Evolutionary conservation across 2,329 filamentous ascomycete species (phyloP), one percentile per base, ranked within the genome.

Genomic region (Aureobasidium sp.): DNA sequence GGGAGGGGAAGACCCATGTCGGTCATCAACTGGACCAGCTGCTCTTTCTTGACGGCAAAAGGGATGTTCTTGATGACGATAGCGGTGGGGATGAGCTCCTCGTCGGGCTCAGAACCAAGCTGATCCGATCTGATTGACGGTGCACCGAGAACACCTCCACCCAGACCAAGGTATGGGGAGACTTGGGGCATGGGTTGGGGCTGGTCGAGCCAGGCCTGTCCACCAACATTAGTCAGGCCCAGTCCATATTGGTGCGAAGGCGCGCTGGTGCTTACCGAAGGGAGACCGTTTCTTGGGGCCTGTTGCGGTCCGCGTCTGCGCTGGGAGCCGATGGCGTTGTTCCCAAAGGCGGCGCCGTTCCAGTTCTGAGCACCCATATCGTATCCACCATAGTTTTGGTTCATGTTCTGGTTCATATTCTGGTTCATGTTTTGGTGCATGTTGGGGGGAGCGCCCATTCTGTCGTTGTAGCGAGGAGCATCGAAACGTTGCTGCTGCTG

Each of bases 51-150:
- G 61, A 97, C 91, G 29, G 95, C 94, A 73, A 99, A 99, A 0
- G 95, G 94, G 38, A 99, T 99, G 72, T 99, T 99, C 79, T 99
- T 99, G 76, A 99, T 97, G 62, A 99, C 94, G 68, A 99, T 97
- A 59, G 94, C 94, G 3, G 94, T 99, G 2, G 93, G 93, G 62
- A 99, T 99, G 63, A 99, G 84, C 76, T 97, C 93, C 66, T 96
- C 93, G 60, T 85, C 81, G 50, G 84, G 82, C 61, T 79, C 78
- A 38, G 78, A 77, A 60, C 74, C 68, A 65, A 80, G 75, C 60
- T 74, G 74, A 60, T 75, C 78, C 65, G 72, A 74, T 65, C 71
- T 74, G 65, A 74, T 76, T 64, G 65, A 71, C 68, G 72, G 68
- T 57, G 65, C 68, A 51, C 68, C 66, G 23, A 70, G 63, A 38